Base-by-base conservation (phyloP, 2,329 filamentous ascomycete genomes). In the Arthroderma sp. region DNA sequence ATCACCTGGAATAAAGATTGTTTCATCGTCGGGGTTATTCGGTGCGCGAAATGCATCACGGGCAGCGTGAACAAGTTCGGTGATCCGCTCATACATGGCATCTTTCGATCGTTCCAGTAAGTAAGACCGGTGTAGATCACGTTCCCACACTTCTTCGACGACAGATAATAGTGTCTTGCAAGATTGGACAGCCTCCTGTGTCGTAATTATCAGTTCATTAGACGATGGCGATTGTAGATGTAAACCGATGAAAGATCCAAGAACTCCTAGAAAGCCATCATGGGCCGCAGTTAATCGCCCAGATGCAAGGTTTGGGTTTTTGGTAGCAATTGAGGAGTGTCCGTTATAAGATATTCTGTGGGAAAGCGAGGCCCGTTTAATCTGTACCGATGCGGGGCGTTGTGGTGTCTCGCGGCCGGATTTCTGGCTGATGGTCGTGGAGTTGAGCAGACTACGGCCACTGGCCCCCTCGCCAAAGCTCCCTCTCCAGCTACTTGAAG, bases 221-320 rank as follows among this genome's bases (percentile, higher is more conserved):
- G 89, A 86, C 6, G 90, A 93, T 61, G 93, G 86, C n/a, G 91
- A 93, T 69, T 96, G 90, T 60, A 96, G 78, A 70, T 96, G 89
- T 57, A 96, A 79, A 15, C 93, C 93, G 68, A 97, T 91, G 69
- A 97, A 95, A 3, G 89, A 94, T 54, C 88, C 91, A 55, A 98
- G 81, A 67, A 91, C 87, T 5, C 91, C 93, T 56, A 98, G 76
- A 66, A 97, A 95, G 6, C 82, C 82, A 73, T 97, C 91, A 73
- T 96, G 90, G 54, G 84, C 87, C 54, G 81, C 77, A 65, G 83
- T 86, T 53, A 97, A 80, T 63, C 85, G 85, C 69, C 91, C 87
- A 1, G 91, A 95, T 35, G 93, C 88, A 59, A 96, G 78, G 65
- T 87, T 86, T 60, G 84, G 81, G 61, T 84, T 81, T 61, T 80